Evolutionary conservation across 164 flowering plant genomes (phyloP), one percentile per base, ranked within the genome.

Genomic region (Malania oleifera): DNA sequence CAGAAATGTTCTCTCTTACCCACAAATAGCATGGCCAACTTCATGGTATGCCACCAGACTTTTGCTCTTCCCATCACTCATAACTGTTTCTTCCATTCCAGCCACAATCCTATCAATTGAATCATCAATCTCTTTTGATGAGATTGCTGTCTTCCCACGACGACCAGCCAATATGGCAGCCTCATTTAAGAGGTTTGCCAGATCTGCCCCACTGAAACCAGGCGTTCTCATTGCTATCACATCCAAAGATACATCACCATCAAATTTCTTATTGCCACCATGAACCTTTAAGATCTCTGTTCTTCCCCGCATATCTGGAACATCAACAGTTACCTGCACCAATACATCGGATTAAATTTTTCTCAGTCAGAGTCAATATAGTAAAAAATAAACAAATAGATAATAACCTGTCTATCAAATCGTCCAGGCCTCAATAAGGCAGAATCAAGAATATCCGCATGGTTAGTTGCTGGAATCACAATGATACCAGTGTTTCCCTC

Each of bases 21-120:
- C 97, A 59, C 95, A 89, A 52, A 89, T 75, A 65, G 97, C 97
- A 73, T 90, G 97, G n/a, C 97, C 97, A 22, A 87, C 97, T 81
- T 90, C 97, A 69, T 90, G 97, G 69, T 87, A 90, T 49, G 95
- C 95, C 51, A 85, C 95, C 54, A 90, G 72, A 67, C 95, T 90
- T 72, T 87, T 90, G 77, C 87, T 84, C 73, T 90, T 87, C 45
- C 95, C 95, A 70, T 87, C 95, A 1, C 92, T 87, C 97, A 90
- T 87, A 20, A 85, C 92, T 15, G 92, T 87, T 62, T 92, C 95
- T 64, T 90, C 97, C 95, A 87, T 90, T 62, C 97, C 97, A 37
- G 95, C 95, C 40, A 90, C 92, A 57, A 90, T 90, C 73, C 95
- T 76, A 63, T 90, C 97, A 68, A 87, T 90, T 17, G 97, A 85